These are phyloP conservation scores for Lepidopterella palustris DNA, from an alignment of 495 filamentous ascomycete genomes.

Conservation along the genomic window DNA sequence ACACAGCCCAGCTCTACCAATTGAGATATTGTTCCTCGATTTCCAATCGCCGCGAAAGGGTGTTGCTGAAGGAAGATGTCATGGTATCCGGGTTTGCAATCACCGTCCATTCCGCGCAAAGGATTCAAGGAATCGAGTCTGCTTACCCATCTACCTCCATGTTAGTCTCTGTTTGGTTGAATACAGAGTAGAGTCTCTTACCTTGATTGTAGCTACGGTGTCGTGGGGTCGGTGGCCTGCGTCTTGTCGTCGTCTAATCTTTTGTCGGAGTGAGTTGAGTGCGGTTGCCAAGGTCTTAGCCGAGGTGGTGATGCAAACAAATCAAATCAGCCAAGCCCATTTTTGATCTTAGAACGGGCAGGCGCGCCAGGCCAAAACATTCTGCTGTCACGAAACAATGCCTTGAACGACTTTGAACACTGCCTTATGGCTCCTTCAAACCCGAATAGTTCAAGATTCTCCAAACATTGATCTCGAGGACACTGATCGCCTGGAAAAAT, in stretches of 20 bases:
- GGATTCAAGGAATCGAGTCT: slow-evolving; percentile 16
- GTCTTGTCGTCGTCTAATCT: slow-evolving; percentile 10
- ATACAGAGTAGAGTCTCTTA: slow-evolving; percentile 3
- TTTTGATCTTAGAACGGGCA: slow-evolving; percentile 43
- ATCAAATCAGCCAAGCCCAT: slow-evolving; percentile 28
- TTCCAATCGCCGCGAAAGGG: neutral
- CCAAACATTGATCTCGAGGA: neutral
- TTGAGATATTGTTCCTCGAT: neutral
- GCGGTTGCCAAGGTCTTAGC: slow-evolving; percentile 3
- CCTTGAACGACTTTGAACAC: neutral
- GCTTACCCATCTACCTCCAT: slow-evolving; percentile 48
- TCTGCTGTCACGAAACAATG: neutral
- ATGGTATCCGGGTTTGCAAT: slow-evolving; percentile 10
- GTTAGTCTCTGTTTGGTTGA: slow-evolving; percentile 14
- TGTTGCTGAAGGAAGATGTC: neutral
- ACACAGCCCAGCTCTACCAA: too few species aligned
- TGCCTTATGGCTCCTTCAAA: neutral
- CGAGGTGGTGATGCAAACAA: slow-evolving; percentile 6
- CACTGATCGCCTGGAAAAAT: slow-evolving; percentile 39
- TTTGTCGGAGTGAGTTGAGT: neutral
- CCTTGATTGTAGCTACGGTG: slow-evolving; percentile 21
- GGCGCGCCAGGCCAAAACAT: slow-evolving; percentile 17
- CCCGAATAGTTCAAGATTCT: neutral
- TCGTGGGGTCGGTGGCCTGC: slow-evolving; percentile 7
- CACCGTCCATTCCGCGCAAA: neutral